Conservation (phyloP, 371 early-diverging fungal species). For the Mortierella sp. region DNA sequence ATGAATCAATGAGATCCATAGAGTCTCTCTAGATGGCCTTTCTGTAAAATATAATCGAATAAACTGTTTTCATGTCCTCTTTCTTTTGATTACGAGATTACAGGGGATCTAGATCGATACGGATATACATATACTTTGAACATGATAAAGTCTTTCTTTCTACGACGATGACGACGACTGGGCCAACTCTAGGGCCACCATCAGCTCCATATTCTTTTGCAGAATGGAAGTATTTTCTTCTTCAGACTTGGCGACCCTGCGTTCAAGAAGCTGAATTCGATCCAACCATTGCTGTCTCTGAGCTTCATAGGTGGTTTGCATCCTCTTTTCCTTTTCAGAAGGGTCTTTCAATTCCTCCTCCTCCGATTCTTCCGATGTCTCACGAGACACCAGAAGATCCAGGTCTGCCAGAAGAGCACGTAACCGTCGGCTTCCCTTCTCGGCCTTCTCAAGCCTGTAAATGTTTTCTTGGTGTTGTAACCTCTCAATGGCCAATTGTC, state of each 20-base stretch:
- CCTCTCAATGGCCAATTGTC: conserved; percentile 38
- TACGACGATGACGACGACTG: no score
- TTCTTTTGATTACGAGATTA: no score
- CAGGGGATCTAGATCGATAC: no score
- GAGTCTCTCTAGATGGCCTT: not conserved
- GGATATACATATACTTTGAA: no score
- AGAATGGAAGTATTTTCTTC: conserved; percentile 22
- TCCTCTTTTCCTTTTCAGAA: not conserved
- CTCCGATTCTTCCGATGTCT: not conserved
- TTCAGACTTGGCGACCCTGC: conserved; percentile 39
- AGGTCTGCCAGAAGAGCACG: conserved; percentile 26
- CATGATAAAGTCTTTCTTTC: no score
- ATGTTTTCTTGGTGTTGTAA: conserved; percentile 31
- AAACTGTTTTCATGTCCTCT: not conserved
- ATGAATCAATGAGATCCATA: no score
- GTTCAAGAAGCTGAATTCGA: conserved; percentile 21
- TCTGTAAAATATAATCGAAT: no score
- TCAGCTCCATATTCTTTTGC: conserved; percentile 50
- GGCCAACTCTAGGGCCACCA: conserved; percentile 36
- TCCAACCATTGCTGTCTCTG: conserved; percentile 29
- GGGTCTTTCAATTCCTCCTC: not conserved
- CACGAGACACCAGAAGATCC: conserved; percentile 14
- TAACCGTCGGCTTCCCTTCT: conserved; percentile 26
- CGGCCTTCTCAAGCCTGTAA: conserved; percentile 15
- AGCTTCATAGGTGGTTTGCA: conserved; percentile 12